Base-by-base conservation (phyloP, 768 basidiomycete genomes). In the Russula vinacea region DNA sequence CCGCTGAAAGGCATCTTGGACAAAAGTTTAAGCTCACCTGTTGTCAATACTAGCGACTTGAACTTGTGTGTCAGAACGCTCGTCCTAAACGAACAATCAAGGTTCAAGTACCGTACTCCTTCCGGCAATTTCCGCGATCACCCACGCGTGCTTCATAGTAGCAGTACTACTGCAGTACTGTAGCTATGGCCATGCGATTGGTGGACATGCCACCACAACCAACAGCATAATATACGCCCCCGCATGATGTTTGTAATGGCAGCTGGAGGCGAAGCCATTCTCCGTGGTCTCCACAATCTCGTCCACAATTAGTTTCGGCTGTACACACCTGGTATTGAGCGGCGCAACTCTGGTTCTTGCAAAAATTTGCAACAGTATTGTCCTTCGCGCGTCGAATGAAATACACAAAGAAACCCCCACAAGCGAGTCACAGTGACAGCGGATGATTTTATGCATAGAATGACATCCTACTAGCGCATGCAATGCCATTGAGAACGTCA, bases 181-280 rank as follows among this genome's bases (percentile, higher is more conserved):
- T 14, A 16, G 24, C 5, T 11, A 24, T 49, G 24, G 24, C 6
- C 1, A 26, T 7, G 7, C 11, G 7, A 6, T 14, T 49, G 22
- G 47, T 49, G 24, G 24, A 49, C 88, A 90, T 6, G 85, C 82
- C 53, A 70, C 73, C 17, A 80, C 68, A 11, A 88, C 79, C 39
- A 85, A 69, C 2, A 85, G 69, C 2, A 67, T 55, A 19, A 66
- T 76, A 50, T 78, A 80, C 29, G 82, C 65, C 37, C 37, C 74
- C 67, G 32, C 80, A 11, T 47, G 11, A 4, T 4, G 1, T 22
- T 13, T 22, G 45, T 22, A n/a, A 22, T 22, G 11, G 44, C 22
- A 45, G n/a, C 44, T 22, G 44, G 10, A 7, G n/a, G 10, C n/a
- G 44, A 0, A 9, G 13, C 49, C 26, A 50, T 24, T 16, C 49